Evolutionary conservation across 768 basidiomycete species (phyloP), one percentile per base, ranked within the genome.

Genomic region (Trametes cinnabarina): DNA sequence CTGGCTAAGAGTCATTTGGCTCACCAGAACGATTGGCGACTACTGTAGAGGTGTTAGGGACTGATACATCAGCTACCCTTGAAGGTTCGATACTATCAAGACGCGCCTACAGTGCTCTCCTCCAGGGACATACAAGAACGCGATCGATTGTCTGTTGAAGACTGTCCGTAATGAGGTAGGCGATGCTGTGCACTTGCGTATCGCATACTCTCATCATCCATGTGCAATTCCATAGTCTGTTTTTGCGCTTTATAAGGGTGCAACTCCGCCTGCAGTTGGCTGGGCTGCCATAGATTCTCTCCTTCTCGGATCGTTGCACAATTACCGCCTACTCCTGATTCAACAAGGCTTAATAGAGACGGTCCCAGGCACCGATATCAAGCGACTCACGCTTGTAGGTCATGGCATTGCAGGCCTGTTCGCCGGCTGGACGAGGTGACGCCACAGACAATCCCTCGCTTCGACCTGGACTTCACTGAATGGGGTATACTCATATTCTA

Each of bases 271-370:
- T 6, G 84, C 85, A 15, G 76, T 88, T 3, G 87, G 86, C 12
- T 88, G 87, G 88, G 82, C 85, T 15, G 80, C 83, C 41, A 85
- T 86, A 54, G 88, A 90, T 66, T 85, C 87, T 19, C 74, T 89
- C 25, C 77, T 88, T 19, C 75, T 87, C 56, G 87, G 87, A 26
- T 86, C 85, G 15, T 71, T 88, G 32, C 86, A 89, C 69, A 87
- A 87, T 66, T 90, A 88, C 68, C 82, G 88, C 7, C 74, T 89
- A 4, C 81, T 83, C 51, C 77, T 80, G 34, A 72, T 82, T 37
- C 74, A 77, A 25, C 69, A 78, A 57, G 78, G 79, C 32, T 76
- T 83, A 76, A 82, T 81, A 4, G 86, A 85, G 66, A 64, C 66
- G 15, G 75, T 74, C 23, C 77, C 77, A 22, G 71, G 70, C n/a